Percentiles rank a stretch among this genome's conserved stretches.
Conservation (phyloP, 768 basidiomycete genomes). For the Lactarius vividus region DNA sequence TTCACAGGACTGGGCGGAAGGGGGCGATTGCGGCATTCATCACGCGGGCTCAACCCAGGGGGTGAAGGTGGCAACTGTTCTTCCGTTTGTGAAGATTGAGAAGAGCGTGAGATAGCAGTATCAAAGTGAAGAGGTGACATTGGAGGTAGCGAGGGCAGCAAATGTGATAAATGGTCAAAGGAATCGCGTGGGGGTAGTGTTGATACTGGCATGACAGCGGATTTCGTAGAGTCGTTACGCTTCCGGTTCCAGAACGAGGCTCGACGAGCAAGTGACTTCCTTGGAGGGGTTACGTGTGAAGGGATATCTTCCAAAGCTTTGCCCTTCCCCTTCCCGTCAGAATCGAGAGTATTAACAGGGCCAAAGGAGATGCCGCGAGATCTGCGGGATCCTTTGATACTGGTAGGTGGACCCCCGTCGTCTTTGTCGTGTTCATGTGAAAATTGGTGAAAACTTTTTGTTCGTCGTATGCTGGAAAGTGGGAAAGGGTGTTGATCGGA, state of each 20-base stretch:
- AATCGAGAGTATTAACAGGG: conserved; percentile 38
- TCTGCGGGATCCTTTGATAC: conserved; percentile 35
- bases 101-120: conserved; percentile 28
- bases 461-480: conserved; percentile 40
- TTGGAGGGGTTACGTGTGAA: conserved; percentile 27
- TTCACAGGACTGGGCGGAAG: conserved; percentile 13
- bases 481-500: conserved; percentile 25
- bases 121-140: conserved; percentile 46
- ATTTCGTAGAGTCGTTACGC: conserved; percentile 42
- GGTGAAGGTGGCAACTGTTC: conserved; percentile 25
- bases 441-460: conserved; percentile 52
- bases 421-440: conserved; percentile 31
- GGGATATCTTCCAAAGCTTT: conserved; percentile 41
- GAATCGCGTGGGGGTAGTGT: conserved; percentile 31
- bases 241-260: conserved; percentile 31
- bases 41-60: conserved; percentile 19
- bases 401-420: conserved; percentile 19
- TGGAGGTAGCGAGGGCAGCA: conserved; percentile 42
- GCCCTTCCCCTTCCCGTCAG: conserved; percentile 42
- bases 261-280: conserved; percentile 22
- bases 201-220: conserved; percentile 32
- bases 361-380: conserved; percentile 59
- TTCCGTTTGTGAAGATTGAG: conserved; percentile 33
- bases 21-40: conserved; percentile 3
- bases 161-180: conserved; percentile 36